phyloP scores from a whole-genome alignment of 495 filamentous ascomycete genomes.

The Aspergillus mulundensis region DNA sequence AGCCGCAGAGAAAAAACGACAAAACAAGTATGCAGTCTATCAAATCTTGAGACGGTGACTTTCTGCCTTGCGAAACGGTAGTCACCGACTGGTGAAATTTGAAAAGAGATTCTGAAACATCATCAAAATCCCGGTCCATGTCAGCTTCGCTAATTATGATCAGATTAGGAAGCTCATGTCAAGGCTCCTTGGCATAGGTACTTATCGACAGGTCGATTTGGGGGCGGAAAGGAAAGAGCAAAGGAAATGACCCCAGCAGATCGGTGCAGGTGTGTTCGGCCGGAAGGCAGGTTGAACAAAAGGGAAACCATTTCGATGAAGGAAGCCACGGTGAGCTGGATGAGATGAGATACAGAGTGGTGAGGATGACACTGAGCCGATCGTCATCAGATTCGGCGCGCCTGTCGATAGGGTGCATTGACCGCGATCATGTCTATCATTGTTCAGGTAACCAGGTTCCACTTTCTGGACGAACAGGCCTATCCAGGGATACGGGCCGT shows the following conservation, averaged over 20 bases:
- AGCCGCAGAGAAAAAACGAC: constrained; percentile 3
- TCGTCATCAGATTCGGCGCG: neutral
- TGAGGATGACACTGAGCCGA: neutral
- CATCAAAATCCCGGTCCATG: neutral
- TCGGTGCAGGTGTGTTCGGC: neutral
- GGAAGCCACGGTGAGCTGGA: neutral
- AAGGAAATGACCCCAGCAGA: neutral
- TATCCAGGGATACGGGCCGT: constrained; percentile 15
- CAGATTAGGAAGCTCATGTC: constrained; percentile 11
- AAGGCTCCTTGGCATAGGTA: constrained; percentile 3
- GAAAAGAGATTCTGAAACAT: constrained; percentile 3
- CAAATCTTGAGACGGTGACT: neutral
- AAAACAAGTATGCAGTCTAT: constrained; percentile 2
- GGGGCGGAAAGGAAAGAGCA: neutral
- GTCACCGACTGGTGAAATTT: neutral
- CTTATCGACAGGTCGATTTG: constrained; percentile 1
- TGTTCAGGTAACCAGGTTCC: neutral
- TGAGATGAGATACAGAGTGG: neutral
- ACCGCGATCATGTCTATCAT: too few species aligned
- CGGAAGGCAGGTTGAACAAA: constrained; percentile 1
- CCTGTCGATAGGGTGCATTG: too few species aligned
- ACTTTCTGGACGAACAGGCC: neutral
- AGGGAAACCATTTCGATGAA: constrained; percentile 1
- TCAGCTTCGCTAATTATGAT: constrained; percentile 16
- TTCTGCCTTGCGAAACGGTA: neutral